Evolutionary conservation across 1,139 yeast genomes (phyloP), one percentile per base, ranked within the genome.

Genomic region (Zhuliangozyma blackwelliae): DNA sequence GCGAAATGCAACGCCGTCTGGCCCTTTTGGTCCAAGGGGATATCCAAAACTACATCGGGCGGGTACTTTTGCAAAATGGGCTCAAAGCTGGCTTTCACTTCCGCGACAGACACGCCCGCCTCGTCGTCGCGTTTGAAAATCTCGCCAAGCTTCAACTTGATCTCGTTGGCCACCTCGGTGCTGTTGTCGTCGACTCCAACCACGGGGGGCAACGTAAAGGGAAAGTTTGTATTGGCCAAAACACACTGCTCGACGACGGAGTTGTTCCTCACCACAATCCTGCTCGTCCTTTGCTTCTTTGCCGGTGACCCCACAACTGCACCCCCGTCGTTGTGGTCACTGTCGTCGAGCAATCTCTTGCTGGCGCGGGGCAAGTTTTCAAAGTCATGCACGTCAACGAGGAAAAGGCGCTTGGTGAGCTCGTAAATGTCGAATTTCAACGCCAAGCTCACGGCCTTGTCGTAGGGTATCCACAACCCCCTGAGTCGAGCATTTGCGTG

Each of bases 201-300:
- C 23, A 80, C 48, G 1, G 89, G 86, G 19, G 75, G 76, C 36
- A 80, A 54, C 0, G 86, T 61, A 49, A 61, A 74, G 5, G 82
- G 82, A 31, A 62, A 59, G 47, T 73, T 72, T 10, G 72, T 57
- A 40, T 74, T 72, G 8, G 61, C 56, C n/a, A 44, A 37, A 16
- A 50, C 48, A 11, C 59, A 44, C 40, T 64, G 68, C 40, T 36
- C 40, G 16, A 44, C 34, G 10, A 39, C 16, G 8, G 31, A 28
- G 25, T 19, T 22, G n/a, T 32, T 28, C 12, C 21, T 9, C 3
- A 16, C 25, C 13, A 6, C 10, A 2, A 9, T 11, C 16, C 33
- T 39, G 7, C 34, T 36, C 8, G 42, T 11, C 33, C 49, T 52
- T 33, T 49, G 61, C 38, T 61, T 65, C 43, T 68, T 66, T 3